These are phyloP conservation scores for Globisporangium okanoganense DNA, from an alignment of 352 stramenopile species.

Conservation along the genomic window DNA sequence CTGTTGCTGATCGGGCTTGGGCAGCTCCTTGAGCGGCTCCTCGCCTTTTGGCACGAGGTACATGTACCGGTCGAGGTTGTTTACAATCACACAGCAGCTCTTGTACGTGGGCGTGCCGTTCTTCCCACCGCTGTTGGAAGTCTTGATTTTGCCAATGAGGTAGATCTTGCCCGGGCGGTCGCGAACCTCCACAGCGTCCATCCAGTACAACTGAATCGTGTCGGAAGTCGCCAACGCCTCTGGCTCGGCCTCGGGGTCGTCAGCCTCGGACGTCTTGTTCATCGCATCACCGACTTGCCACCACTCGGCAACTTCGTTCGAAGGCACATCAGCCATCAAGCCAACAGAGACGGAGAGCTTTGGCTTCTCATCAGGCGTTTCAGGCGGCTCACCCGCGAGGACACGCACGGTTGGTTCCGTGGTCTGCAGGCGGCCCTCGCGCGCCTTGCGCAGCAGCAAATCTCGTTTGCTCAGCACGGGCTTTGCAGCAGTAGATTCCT, in stretches of 20 bases:
- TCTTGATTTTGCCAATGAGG: constrained; percentile 96
- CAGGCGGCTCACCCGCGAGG: constrained; percentile 32
- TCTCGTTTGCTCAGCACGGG: constrained; percentile 69
- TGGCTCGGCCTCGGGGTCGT: constrained; percentile 28
- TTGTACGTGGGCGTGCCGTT: constrained; percentile 70
- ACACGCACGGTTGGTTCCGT: constrained; percentile 55
- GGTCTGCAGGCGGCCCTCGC: constrained; percentile 52
- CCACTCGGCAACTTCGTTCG: constrained; percentile 86
- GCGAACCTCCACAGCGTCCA: constrained; percentile 95
- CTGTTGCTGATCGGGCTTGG: constrained; percentile 87
- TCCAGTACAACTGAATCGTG: constrained; percentile 95
- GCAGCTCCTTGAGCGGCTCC: constrained; percentile 75
- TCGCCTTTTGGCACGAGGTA: constrained; percentile 86
- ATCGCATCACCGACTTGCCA: constrained; percentile 52
- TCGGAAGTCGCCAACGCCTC: constrained; percentile 37
- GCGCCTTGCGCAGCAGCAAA: constrained; percentile 65
- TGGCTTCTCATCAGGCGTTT: constrained; percentile 18
- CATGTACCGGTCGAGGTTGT: constrained; percentile 94
- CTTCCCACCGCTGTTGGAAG: constrained; percentile 19
- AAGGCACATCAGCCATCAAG: constrained; percentile 50
- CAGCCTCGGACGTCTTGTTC: constrained; percentile 9
- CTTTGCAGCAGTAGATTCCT: constrained; percentile 12
- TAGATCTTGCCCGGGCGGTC: constrained; percentile 93
- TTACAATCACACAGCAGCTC: constrained; percentile 95
- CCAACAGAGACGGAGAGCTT: not conserved